Conservation (phyloP, 1,139 yeast species). For the Zygotorulaspora mrakii region DNA sequence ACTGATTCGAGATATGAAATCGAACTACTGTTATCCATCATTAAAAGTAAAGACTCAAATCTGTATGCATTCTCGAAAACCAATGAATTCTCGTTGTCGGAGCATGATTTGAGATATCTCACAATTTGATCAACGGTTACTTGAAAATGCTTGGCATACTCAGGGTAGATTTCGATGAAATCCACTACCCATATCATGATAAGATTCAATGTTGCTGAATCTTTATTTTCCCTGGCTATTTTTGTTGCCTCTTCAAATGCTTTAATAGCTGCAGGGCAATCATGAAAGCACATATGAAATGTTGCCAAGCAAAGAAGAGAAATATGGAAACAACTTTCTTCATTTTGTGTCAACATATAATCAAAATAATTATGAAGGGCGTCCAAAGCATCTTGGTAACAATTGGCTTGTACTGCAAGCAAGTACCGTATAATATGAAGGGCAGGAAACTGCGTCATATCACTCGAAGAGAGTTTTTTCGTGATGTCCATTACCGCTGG, state of each 20-base stretch:
- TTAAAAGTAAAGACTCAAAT: conserved; percentile 27
- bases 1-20: conserved; percentile 23
- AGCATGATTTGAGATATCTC: conserved; percentile 48
- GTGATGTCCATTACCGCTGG: conserved; percentile 36
- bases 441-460: conserved; percentile 56
- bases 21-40: conserved; percentile 22
- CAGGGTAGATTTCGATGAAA: conserved; percentile 66
- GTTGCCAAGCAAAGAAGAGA: conserved; percentile 78
- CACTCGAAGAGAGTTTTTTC: conserved; percentile 48
- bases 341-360: conserved; percentile 61
- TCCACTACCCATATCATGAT: conserved; percentile 78
- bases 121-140: conserved; percentile 55
- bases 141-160: conserved; percentile 44
- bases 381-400: conserved; percentile 71
- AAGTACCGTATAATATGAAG: conserved; percentile 63
- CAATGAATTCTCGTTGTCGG: conserved; percentile 22
- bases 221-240: conserved; percentile 84
- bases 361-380: conserved; percentile 80
- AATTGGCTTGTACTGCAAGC: conserved; percentile 56
- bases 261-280: conserved; percentile 67
- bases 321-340: conserved; percentile 48
- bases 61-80: conserved; percentile 31
- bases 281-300: conserved; percentile 71
- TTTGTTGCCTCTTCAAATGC: conserved; percentile 85
- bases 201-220: conserved; percentile 66